Evolutionary conservation across 2,329 filamentous ascomycete species (phyloP).

Genomic region (Colletotrichum lini): DNA sequence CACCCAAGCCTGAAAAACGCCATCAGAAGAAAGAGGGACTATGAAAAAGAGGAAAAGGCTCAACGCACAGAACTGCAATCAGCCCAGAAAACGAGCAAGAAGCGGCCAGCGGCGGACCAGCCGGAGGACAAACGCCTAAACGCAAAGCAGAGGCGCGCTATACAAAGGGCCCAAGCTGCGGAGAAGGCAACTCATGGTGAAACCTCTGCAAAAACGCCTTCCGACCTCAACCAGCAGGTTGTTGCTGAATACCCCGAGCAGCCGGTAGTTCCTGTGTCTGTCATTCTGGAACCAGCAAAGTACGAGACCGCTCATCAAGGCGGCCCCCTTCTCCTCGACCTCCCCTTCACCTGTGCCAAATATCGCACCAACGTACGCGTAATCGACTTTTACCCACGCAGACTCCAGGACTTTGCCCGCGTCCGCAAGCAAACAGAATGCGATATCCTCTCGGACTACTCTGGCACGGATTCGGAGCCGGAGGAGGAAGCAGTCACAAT

Average conservation of each 20-base stretch:
- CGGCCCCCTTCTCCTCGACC: constrained; percentile 51
- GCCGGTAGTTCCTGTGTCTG: constrained; percentile 52
- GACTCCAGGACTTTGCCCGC: constrained; percentile 79
- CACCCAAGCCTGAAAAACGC: constrained; percentile 69
- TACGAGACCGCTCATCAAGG: constrained; percentile 61
- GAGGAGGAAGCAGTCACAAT: constrained; percentile 47
- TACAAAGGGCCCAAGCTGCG: constrained; percentile 19
- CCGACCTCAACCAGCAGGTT: constrained; percentile 57
- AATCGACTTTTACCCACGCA: constrained; percentile 82
- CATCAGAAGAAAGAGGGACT: constrained; percentile 74
- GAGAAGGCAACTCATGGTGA: constrained; percentile 45
- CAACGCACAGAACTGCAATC: constrained; percentile 54
- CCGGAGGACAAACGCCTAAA: constrained; percentile 42
- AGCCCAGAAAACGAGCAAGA: constrained; percentile 40
- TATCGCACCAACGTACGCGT: constrained; percentile 82
- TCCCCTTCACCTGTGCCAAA: constrained; percentile 83
- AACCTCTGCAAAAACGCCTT: constrained; percentile 46
- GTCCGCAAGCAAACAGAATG: constrained; percentile 62
- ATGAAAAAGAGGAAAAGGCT: constrained; percentile 65
- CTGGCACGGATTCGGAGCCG: constrained; percentile 49
- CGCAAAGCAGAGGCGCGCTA: constrained; percentile 45
- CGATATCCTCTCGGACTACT: constrained; percentile 63
- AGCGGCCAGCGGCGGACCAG: constrained; percentile 37
- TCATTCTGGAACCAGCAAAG: constrained; percentile 56
- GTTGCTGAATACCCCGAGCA: constrained; percentile 61